phyloP scores from a whole-genome alignment of 169 alveolate genomes.

The Amoebophrya sp. region DNA sequence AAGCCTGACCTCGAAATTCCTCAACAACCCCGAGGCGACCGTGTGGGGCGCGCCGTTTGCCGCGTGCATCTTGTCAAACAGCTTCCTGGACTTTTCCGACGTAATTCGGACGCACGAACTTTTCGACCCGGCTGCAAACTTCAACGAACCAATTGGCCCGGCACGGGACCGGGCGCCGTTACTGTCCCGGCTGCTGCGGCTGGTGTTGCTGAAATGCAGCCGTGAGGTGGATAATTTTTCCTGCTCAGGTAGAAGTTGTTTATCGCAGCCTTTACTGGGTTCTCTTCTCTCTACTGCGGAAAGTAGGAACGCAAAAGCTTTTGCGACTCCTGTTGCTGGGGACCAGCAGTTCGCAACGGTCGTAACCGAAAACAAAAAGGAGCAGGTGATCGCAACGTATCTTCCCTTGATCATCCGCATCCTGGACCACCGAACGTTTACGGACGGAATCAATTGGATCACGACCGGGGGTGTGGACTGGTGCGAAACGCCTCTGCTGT shows the following conservation, averaged over 20 bases:
- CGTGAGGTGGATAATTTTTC: too few relatives aligned
- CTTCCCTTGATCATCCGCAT: background rate
- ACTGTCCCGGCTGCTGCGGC: background rate
- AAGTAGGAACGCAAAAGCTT: background rate
- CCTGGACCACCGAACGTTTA: background rate
- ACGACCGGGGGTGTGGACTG: background rate
- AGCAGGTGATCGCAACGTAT: background rate
- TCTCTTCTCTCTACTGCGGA: background rate
- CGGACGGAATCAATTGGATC: background rate
- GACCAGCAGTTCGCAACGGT: background rate
- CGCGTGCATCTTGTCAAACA: background rate
- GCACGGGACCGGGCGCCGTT: background rate
- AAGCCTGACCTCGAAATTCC: background rate
- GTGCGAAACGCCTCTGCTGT: background rate
- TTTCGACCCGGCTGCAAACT: background rate
- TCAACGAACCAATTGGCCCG: background rate
- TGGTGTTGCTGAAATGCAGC: background rate
- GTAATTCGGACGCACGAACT: background rate
- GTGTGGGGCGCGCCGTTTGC: background rate
- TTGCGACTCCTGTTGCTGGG: background rate
- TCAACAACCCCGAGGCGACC: background rate
- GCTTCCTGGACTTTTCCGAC: background rate
- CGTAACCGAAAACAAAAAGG: background rate
- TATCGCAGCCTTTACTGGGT: too few relatives aligned
- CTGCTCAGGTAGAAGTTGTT: too few relatives aligned